Percentiles rank a stretch among this genome's conserved stretches.
Conservation (phyloP, 129 eudicot species). For the Saussurea involucrata region DNA sequence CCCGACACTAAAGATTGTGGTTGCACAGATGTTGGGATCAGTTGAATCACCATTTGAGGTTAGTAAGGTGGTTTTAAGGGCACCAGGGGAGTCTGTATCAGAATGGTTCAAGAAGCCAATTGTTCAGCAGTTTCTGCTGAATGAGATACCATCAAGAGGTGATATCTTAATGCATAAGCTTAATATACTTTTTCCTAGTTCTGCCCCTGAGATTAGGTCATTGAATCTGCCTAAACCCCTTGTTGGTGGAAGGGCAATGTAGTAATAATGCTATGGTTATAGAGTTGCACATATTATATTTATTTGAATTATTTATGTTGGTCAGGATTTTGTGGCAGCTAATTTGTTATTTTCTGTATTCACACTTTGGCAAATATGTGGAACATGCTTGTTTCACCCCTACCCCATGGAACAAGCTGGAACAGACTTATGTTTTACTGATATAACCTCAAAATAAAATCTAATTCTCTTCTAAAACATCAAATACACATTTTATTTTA, state of each 20-base stretch:
- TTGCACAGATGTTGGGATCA: constrained; percentile 76
- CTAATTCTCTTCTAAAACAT: no score
- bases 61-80: constrained; percentile 94
- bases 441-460: no score
- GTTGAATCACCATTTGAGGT: constrained; percentile 97
- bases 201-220: constrained; percentile 93
- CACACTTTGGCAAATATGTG: not conserved
- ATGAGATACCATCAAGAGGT: constrained; percentile 93
- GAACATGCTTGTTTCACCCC: no score
- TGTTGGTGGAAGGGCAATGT: constrained; percentile 47
- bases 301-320: constrained; percentile 1
- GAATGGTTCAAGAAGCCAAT: constrained; percentile 99
- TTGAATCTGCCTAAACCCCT: constrained; percentile 82
- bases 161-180: constrained; percentile 97
- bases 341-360: not conserved
- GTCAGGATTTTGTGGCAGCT: not conserved
- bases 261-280: constrained; percentile 18
- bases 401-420: no score
- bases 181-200: constrained; percentile 84
- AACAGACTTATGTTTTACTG: no score
- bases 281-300: constrained; percentile 8
- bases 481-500: no score
- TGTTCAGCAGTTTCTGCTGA: constrained; percentile 90
- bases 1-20: constrained; percentile 84
- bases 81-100: constrained; percentile 92